These are phyloP conservation scores for Sisymbrium irio DNA, from an alignment of 345 rosid genomes.

Conservation along the genomic window DNA sequence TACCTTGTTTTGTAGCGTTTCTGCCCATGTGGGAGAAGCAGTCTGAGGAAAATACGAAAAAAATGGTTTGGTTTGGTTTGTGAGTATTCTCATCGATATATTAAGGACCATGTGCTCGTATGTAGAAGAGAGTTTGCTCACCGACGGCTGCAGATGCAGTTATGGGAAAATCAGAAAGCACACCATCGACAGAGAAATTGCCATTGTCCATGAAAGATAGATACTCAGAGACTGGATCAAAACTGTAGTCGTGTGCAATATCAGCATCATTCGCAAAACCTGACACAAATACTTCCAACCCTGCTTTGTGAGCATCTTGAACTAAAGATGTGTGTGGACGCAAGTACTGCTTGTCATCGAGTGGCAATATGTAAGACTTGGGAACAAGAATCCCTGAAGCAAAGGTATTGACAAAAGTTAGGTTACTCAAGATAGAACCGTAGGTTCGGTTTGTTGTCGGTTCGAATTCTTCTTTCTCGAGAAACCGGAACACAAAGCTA, in stretches of 20 bases:
- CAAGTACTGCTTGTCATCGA: constrained; percentile 47
- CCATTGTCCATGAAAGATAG: constrained; percentile 70
- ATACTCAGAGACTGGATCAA: constrained; percentile 74
- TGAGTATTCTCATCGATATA: neutral
- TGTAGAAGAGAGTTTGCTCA: constrained; percentile 29
- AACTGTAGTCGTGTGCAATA: constrained; percentile 72
- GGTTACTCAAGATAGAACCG: constrained; percentile 52
- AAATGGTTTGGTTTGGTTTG: neutral
- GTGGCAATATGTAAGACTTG: constrained; percentile 69
- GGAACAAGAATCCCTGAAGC: constrained; percentile 91
- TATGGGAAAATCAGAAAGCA: constrained; percentile 83
- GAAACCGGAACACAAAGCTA: constrained; percentile 58
- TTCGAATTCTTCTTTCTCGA: constrained; percentile 44
- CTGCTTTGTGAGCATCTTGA: constrained; percentile 77
- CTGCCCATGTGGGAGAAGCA: constrained; percentile 65
- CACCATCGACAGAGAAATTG: constrained; percentile 83
- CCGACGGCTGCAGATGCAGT: constrained; percentile 73
- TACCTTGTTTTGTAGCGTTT: constrained; percentile 64
- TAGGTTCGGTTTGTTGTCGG: constrained; percentile 75
- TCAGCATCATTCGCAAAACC: constrained; percentile 70
- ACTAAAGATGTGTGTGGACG: constrained; percentile 54
- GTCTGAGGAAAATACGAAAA: constrained; percentile 42
- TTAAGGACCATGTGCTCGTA: neutral
- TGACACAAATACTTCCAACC: constrained; percentile 72
- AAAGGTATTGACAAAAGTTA: constrained; percentile 77